Conservation (phyloP, 2,329 filamentous ascomycete genomes). For the Cryphonectria radicalis region DNA sequence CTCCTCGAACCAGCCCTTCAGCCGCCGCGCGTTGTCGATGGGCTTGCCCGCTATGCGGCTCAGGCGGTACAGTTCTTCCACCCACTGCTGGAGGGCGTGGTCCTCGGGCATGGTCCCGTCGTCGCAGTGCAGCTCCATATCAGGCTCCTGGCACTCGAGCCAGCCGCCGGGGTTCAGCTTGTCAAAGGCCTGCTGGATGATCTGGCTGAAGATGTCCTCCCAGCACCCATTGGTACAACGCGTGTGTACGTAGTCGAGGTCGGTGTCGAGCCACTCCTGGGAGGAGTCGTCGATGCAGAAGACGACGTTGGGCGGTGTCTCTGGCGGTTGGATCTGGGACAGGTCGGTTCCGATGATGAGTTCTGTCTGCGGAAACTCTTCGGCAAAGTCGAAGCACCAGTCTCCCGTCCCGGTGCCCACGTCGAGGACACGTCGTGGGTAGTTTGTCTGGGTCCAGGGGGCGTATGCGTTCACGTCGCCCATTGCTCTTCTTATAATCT, state of each 20-base stretch:
- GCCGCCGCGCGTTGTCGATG: conserved; percentile 40
- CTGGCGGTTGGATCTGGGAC: conserved; percentile 67
- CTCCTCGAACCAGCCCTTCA: conserved; percentile 46
- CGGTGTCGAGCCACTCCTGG: conserved; percentile 56
- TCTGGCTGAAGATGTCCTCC: conserved; percentile 50
- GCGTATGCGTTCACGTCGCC: conserved; percentile 39
- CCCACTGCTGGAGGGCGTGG: conserved; percentile 46
- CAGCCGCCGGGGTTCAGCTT: conserved; percentile 56
- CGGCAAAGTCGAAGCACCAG: conserved; percentile 72
- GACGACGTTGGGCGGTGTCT: conserved; percentile 70
- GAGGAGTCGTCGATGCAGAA: conserved; percentile 73
- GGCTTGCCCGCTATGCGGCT: conserved; percentile 44
- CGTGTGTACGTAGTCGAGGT: conserved; percentile 61
- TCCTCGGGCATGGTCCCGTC: conserved; percentile 48
- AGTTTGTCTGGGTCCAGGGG: conserved; percentile 35
- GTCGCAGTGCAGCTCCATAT: conserved; percentile 46
- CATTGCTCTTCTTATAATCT: conserved; percentile 38
- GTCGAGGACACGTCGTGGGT: conserved; percentile 40
- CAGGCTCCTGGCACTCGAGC: conserved; percentile 58
- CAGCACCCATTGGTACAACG: conserved; percentile 55
- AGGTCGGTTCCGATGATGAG: conserved; percentile 66
- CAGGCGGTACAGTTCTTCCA: conserved; percentile 46
- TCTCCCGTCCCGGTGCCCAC: conserved; percentile 59
- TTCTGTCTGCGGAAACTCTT: conserved; percentile 60
- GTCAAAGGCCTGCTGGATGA: conserved; percentile 57